These are phyloP conservation scores for Casuarina glauca DNA, from an alignment of 306 rosid genomes.

Conservation along the genomic window DNA sequence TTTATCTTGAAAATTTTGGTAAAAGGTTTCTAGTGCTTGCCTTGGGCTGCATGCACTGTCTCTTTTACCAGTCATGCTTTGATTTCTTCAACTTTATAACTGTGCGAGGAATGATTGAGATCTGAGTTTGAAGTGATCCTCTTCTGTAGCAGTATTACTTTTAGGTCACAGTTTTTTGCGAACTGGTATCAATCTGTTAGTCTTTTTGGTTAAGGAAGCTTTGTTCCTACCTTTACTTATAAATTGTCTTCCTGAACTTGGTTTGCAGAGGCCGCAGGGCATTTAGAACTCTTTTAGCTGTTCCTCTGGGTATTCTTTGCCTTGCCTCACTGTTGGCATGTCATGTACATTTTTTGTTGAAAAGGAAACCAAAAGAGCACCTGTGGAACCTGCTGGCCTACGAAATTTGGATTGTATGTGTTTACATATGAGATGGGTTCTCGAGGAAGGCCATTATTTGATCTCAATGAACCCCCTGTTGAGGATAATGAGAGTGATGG, in stretches of 20 bases:
- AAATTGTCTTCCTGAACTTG: slow-evolving; percentile 10
- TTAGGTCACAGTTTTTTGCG: background rate
- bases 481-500: slow-evolving; percentile 74
- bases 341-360: slow-evolving; percentile 42
- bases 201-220: background rate
- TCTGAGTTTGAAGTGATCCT: background rate
- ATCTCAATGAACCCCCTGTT: slow-evolving; percentile 92
- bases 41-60: background rate
- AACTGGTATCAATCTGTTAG: background rate
- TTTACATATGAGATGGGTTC: slow-evolving; percentile 96
- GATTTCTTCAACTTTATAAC: background rate
- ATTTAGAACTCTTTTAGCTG: background rate
- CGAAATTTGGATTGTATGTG: slow-evolving; percentile 56
- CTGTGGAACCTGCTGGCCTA: slow-evolving; percentile 26
- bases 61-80: background rate
- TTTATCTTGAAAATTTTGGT: background rate
- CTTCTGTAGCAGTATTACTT: background rate
- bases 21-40: background rate
- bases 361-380: slow-evolving; percentile 32
- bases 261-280: slow-evolving; percentile 24
- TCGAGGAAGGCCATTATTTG: slow-evolving; percentile 86
- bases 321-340: slow-evolving; percentile 43
- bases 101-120: background rate
- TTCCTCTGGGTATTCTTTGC: background rate
- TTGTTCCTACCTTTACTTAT: background rate